Base-by-base conservation (phyloP, 2,329 filamentous ascomycete genomes). In the Fusarium sp. region DNA sequence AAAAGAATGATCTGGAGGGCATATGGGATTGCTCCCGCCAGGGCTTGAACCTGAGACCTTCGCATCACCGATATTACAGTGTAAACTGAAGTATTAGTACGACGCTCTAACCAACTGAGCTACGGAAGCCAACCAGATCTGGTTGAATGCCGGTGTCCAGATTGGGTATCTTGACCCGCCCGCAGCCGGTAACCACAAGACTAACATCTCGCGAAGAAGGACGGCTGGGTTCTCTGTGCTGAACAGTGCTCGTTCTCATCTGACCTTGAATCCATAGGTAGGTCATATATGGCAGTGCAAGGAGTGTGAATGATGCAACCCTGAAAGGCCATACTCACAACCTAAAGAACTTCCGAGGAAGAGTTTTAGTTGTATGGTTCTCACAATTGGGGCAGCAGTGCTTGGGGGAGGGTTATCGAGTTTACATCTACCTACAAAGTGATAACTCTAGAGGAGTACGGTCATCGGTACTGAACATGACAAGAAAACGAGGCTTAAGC, bases 21-120 rank as follows among this genome's bases (percentile, higher is more conserved):
- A 8, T 40, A 4, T 68, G 62, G 67, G 74, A 74, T 67, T 75
- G 75, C 72, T 74, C 72, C 73, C 73, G 69, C 72, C 72, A 74
- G 73, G 75, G 74, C 73, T 77, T 74, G 75, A 77, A 77, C 75
- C 74, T 74, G 71, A 75, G 75, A 75, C 75, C 75, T 74, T 70
- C 73, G 74, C 75, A 76, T 76, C 23, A 46, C 42, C 23, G 20
- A 46, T 46, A 46, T 46, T 46, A 46, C 42, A 46, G 42, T 46
- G 42, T 46, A n/a, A 27, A 46, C 42, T 67, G 61, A 67, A 73
- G 65, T 76, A 76, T 76, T 76, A 76, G 75, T 75, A 76, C 75
- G 72, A 77, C 69, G 75, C 73, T 74, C 73, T 77, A 77, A 77
- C 75, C 74, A 76, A 75, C 74, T 77, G 72, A 75, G 74, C 75